Evolutionary conservation across 495 filamentous ascomycete genomes (phyloP).

Genomic region (Terfezia claveryi): DNA sequence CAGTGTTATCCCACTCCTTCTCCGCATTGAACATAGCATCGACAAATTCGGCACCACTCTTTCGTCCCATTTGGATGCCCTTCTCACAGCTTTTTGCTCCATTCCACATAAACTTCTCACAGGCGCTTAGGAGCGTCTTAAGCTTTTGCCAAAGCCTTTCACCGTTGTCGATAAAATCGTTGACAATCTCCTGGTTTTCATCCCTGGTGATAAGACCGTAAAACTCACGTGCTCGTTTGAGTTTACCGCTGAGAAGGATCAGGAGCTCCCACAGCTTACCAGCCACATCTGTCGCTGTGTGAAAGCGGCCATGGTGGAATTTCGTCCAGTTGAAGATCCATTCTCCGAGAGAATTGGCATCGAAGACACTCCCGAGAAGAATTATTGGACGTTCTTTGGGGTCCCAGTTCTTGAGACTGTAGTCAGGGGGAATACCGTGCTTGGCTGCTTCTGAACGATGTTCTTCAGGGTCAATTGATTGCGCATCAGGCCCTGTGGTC

Average conservation of each 20-base stretch:
- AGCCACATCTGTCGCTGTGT: conserved; percentile 76
- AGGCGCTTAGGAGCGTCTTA: conserved; percentile 66
- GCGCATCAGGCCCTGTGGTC: conserved; percentile 24
- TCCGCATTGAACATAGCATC: conserved; percentile 91
- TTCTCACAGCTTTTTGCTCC: conserved; percentile 41
- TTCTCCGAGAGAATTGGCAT: conserved; percentile 90
- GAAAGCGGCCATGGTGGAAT: conserved; percentile 64
- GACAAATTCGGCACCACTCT: conserved; percentile 87
- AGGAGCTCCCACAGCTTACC: conserved; percentile 89
- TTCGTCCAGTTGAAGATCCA: conserved; percentile 99
- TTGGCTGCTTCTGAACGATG: conserved; percentile 49
- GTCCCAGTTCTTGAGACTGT: conserved; percentile 98
- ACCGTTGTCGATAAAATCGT: conserved; percentile 81
- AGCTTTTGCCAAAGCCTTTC: conserved; percentile 73
- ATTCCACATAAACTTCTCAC: conserved; percentile 83
- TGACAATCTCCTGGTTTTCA: conserved; percentile 59
- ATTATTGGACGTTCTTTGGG: conserved; percentile 74
- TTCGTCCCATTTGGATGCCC: conserved; percentile 65
- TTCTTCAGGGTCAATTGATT: conserved; percentile 4
- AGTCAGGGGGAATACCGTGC: conserved; percentile 71
- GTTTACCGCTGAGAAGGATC: conserved; percentile 88
- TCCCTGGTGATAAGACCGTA: conserved; percentile 45
- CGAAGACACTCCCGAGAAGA: conserved; percentile 85
- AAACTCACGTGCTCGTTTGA: conserved; percentile 75
- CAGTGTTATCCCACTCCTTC: conserved; percentile 76